Evolutionary conservation across 805 yeast genomes (phyloP), one percentile per base, ranked within the genome.

Genomic region (Wickerhamomyces bisporus): DNA sequence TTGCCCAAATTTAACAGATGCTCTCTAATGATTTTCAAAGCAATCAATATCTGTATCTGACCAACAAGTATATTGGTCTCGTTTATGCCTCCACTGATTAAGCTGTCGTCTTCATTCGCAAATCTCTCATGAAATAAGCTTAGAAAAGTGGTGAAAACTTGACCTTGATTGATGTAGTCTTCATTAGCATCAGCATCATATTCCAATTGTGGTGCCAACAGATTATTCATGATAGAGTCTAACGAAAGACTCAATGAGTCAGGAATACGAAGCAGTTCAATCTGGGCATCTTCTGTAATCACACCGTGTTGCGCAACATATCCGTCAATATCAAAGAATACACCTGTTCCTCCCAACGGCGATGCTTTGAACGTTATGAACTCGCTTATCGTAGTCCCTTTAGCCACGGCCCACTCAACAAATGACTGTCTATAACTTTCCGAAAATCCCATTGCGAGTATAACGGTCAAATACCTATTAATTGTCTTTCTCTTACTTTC

Each of bases 211-310:
- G 41, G 33, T 10, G 34, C 24, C 23, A 56, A 37, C 11, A 57
- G 21, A 9, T 43, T 41, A 6, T 30, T 14, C 16, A 49, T 40
- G 33, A 62, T 56, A 4, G 52, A 47, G 25, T 59, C 57, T 8
- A 71, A 52, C 34, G 64, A 62, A 15, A 66, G 50, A 0, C 63
- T 52, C 6, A 52, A 34, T 0, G 24, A n/a, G 5, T 46, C 38
- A 0, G 75, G 72, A 2, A 73, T 52, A 34, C 75, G 50, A 36
- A 73, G 36, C 8, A 72, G 44, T 37, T 61, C 69, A 13, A 64
- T 35, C 3, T 47, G 39, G 1, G 41, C 52, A 11, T 35, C 41
- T 1, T 9, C 9, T 4, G 40, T 8, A 3, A 43, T 30, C 4
- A 29, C 16, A 2, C 39, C 47, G 5, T 38, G 30, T 4, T 39